Base-by-base conservation (phyloP, 2,329 filamentous ascomycete species). In the Pseudocercospora ulei region DNA sequence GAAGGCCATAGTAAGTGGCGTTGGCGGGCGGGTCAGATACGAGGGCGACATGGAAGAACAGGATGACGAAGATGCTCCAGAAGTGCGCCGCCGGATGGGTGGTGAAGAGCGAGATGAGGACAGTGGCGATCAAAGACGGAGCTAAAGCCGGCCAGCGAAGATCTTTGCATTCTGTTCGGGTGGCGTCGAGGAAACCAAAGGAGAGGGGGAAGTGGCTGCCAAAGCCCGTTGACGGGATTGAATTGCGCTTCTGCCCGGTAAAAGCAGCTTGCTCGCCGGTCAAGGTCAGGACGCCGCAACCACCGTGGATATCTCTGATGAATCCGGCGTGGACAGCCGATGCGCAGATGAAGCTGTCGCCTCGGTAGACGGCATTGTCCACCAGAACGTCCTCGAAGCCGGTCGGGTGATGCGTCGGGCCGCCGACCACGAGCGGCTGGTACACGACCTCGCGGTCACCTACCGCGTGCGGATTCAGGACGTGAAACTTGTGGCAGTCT, bases 11-110 rank as follows among this genome's bases (percentile, higher is more conserved):
- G 38, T 86, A 75, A 6, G 48, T 70, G 1, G 69, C 67, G 43
- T 80, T 70, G 14, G 71, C 71, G 0, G 90, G 88, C 2, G 86
- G 81, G 57, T 98, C 88, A 1, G 85, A 86, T 6, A 85, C 88
- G 52, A 96, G 72, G 4, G 84, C 87, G 9, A 93, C 82, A 48
- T 94, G 86, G 66, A 82, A 83, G 63, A 94, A 96, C 23, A 93
- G 68, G 52, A 80, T 82, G 36, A 78, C 69, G 52, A 95, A 96
- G 22, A 77, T 70, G 34, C 78, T 78, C 60, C 84, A 85, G 69
- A 92, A 95, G 64, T 96, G 90, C 1, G 88, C 69, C 1, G 74
- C 70, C 0, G 87, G 76, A 0, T 80, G 84, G 1, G 78, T 76
- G 1, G 83, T 88, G 59, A 92, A 87, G 3, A 98, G 65, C 3